Evolutionary conservation across 2,329 filamentous ascomycete species (phyloP), one percentile per base, ranked within the genome.

Genomic region (Fusarium gaditjirri): DNA sequence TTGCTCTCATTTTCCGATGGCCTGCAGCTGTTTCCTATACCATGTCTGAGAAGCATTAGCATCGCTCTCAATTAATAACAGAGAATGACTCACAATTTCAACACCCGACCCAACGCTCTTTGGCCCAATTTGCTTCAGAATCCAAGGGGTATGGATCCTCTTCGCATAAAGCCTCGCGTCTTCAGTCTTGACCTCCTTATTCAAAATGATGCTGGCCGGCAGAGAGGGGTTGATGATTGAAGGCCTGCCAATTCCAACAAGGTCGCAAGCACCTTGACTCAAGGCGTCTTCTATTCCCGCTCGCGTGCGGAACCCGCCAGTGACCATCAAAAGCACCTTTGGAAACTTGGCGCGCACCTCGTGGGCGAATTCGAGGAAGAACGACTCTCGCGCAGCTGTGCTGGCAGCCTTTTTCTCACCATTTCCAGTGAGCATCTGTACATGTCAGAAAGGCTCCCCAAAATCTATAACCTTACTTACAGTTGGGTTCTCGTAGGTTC

Each of bases 361-460:
- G n/a, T 83, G 80, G 1, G 89, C 88, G 70, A 92, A 93, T 49
- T 92, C 87, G 2, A 92, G 82, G 80, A 93, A 93, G 82, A 91
- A 93, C 0, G 90, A 89, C 73, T 93, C 91, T 12, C 91, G 85
- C 0, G 85, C 84, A 17, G 81, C 80, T 2, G 89, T 90, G 10
- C 84, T 83, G 1, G 65, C 61, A 0, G 71, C 69, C 6, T 54
- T 65, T 19, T 58, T 50, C 1, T 61, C 44, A 0, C 74, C 57
- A 31, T 74, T 61, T 13, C 73, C 77, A 2, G 68, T 71, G 36
- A 83, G 76, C 81, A 86, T 84, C 75, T 82, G 52, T 11, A 29
- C 0, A 16, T 74, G 35, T 57, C 69, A 56, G 42, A 38, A 35
- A 14, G 0, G 2, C 23, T 16, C 8, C 29, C 16, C 21, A 31